phyloP scores from a whole-genome alignment of 164 flowering plant genomes.

The Aristolochia contorta region DNA sequence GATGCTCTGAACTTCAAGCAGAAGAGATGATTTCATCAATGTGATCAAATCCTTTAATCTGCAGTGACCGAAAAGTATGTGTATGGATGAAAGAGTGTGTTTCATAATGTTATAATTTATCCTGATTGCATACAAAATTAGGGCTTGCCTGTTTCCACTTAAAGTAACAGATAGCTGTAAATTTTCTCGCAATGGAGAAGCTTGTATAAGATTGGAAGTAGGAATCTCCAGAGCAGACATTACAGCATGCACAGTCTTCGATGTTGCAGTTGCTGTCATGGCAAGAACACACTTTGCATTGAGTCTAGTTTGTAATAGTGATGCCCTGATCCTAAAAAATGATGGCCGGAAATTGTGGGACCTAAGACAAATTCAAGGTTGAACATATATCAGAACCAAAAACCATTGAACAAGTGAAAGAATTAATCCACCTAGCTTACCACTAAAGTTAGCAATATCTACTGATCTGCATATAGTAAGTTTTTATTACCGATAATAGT shows the following conservation, averaged over 20 bases:
- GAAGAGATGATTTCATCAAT: constrained; percentile 62
- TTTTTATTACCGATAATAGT: too few species aligned
- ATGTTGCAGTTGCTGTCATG: constrained; percentile 98
- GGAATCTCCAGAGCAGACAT: constrained; percentile 80
- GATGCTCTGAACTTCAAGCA: constrained; percentile 50
- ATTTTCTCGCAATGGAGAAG: constrained; percentile 56
- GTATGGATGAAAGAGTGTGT: too few species aligned
- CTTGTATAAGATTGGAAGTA: constrained; percentile 50
- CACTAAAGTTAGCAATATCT: too few species aligned
- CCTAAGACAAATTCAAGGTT: constrained; percentile 30
- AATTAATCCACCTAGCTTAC: too few species aligned
- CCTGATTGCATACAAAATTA: not conserved
- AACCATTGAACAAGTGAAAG: too few species aligned
- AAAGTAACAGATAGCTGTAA: constrained; percentile 60
- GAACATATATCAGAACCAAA: too few species aligned
- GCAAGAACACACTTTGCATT: constrained; percentile 73
- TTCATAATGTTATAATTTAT: not conserved
- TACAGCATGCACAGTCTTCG: constrained; percentile 51
- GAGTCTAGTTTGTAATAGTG: constrained; percentile 56
- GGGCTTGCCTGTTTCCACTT: constrained; percentile 60
- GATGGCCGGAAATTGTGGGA: constrained; percentile 98
- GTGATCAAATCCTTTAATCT: constrained; percentile 76
- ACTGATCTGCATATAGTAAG: too few species aligned
- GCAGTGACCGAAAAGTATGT: not conserved
- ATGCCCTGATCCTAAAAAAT: constrained; percentile 85